Evolutionary conservation across 2,329 filamentous ascomycete genomes (phyloP), one percentile per base, ranked within the genome.

Genomic region (Colletotrichum sansevieriae): DNA sequence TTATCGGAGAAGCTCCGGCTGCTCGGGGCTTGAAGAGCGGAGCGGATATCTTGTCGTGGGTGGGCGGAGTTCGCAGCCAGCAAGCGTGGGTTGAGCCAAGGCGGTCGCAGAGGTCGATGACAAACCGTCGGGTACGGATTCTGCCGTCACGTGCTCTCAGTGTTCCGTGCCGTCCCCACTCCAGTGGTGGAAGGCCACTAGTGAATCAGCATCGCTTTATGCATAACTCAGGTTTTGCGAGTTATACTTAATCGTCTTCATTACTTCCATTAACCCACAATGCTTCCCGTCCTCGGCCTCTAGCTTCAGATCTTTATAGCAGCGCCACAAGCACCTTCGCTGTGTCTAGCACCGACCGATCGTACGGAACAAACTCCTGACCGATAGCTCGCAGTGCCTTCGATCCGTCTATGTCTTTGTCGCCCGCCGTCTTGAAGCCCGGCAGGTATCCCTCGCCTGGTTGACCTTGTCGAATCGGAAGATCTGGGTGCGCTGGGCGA

Each of bases 1-100:
- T 82, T 80, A 70, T 82, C 80, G 80, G 80, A 76, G 76, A 79
- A 82, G 80, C 75, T 75, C 79, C 80, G 80, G 80, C 61, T 65
- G 63, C 57, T 62, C 63, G 51, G 63, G 46, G 44, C 44, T 18
- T 41, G 18, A n/a, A 35, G 49, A 52, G 49, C 55, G 55, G 57
- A 29, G 20, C 29, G 57, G 57, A 20, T 37, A 29, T 22, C 22
- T 49, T 37, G 51, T 39, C 20, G 25, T 35, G 37, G 29, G 44
- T 46, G 62, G n/a, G 33, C 41, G 51, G 29, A 37, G 13, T 41
- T 15, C 44, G 29, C 15, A 29, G 33, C 39, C 55, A 58, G 37
- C 37, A 33, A 35, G 37, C 37, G 37, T 12, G 11, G 37, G 3
- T 39, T 46, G 43, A 46, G 18, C 43, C 43, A 12, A 46, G 43